Evolutionary conservation across 1,139 yeast species (phyloP).

Genomic region (Saccharomycopsis hybrid): DNA sequence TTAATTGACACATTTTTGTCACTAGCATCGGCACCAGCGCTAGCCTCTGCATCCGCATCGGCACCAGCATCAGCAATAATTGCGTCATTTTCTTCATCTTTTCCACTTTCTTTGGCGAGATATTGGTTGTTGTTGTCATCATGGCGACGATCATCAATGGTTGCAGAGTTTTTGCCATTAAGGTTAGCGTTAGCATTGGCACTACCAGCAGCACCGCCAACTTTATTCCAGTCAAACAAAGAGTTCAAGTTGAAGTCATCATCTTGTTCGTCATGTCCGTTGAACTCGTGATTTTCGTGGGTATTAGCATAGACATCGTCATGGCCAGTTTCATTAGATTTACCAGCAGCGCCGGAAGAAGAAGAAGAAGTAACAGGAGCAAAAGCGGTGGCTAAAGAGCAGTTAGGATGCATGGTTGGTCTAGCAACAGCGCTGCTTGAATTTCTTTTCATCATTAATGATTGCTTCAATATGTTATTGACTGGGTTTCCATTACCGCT

Average conservation of each 20-base stretch:
- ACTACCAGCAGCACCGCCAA: background rate
- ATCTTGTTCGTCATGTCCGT: too few relatives aligned
- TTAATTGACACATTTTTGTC: constrained; percentile 1
- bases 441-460: background rate
- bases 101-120: too few relatives aligned
- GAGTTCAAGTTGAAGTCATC: background rate
- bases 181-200: background rate
- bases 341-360: background rate
- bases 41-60: background rate
- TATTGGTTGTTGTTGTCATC: background rate
- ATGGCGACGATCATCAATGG: background rate
- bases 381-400: background rate
- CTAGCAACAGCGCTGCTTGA: background rate
- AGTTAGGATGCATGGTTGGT: background rate
- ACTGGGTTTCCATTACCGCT: too few relatives aligned
- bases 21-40: too few relatives aligned
- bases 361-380: background rate
- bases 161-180: background rate
- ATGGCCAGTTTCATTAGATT: background rate
- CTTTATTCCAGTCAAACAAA: constrained; percentile 7
- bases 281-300: background rate
- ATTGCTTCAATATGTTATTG: background rate
- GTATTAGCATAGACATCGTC: background rate
- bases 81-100: too few relatives aligned
- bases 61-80: background rate